A percentile compares a stretch with the other conserved stretches of the same genome.
phyloP scores from a whole-genome alignment of 1,284 basidiomycete species.

The Trametes pubescens region DNA sequence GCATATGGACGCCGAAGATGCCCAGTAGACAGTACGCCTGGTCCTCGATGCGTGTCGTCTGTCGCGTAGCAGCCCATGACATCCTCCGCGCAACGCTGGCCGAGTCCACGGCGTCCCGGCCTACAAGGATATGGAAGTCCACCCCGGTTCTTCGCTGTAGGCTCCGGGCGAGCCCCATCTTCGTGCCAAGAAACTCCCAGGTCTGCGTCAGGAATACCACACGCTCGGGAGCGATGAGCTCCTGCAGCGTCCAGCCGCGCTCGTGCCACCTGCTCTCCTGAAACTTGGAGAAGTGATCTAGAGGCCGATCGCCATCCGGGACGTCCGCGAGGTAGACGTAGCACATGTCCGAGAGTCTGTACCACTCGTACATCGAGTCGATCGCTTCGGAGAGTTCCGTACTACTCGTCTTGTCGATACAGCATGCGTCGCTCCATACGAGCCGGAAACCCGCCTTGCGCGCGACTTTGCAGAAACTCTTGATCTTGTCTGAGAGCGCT shows the following conservation, averaged over 20 bases:
- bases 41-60: conserved; percentile 15
- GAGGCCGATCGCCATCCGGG: not conserved
- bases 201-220: conserved; percentile 16
- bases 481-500: not conserved
- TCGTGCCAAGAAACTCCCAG: conserved; percentile 17
- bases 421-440: not conserved
- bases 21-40: conserved; percentile 17
- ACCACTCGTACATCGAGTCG: not conserved
- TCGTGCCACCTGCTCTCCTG: not conserved
- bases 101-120: not conserved
- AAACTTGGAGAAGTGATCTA: not conserved
- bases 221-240: conserved; percentile 8
- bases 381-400: not conserved
- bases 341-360: not conserved
- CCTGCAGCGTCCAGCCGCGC: conserved; percentile 16
- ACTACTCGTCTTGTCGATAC: not conserved
- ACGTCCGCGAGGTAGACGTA: conserved; percentile 9
- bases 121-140: not conserved
- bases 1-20: conserved; percentile 14
- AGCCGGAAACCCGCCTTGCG: not conserved
- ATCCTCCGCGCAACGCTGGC: conserved; percentile 16
- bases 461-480: not conserved
- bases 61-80: conserved; percentile 15
- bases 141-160: conserved; percentile 10
- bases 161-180: not conserved